These are phyloP conservation scores for Westerdykella aurantiaca DNA, from an alignment of 2,329 filamentous ascomycete species.

Conservation along the genomic window DNA sequence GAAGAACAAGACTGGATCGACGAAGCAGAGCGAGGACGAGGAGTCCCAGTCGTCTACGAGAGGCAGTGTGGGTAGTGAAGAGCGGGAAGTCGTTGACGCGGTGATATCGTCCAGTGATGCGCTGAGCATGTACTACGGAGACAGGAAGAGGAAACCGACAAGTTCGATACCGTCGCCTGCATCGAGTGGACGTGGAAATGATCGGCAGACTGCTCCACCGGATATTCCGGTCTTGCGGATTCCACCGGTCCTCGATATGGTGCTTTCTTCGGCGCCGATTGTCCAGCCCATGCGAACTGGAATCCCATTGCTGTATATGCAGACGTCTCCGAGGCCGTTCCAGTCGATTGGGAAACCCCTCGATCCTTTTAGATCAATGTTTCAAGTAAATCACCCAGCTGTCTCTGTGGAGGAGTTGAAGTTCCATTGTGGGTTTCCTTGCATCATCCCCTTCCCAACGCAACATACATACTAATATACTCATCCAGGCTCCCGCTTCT, in stretches of 20 bases:
- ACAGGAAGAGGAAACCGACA: conserved; percentile 3
- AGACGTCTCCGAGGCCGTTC: conserved; percentile 10
- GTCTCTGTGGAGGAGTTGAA: conserved; percentile 33
- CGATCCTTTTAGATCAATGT: conserved; percentile 35
- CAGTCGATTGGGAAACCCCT: conserved; percentile 26
- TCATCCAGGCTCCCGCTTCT: conserved; percentile 18
- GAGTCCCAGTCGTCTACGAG: conserved; percentile 11
- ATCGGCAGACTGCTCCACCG: neutral
- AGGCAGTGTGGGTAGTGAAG: conserved; percentile 10
- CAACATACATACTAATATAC: conserved; percentile 2
- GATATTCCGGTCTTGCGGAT: conserved; percentile 6
- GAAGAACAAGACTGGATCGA: conserved; percentile 3
- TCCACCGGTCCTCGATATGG: conserved; percentile 7
- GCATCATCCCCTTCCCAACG: neutral
- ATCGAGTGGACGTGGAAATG: conserved; percentile 1
- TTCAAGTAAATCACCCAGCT: conserved; percentile 20
- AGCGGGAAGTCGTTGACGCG: conserved; percentile 4
- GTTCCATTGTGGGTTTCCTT: conserved; percentile 22
- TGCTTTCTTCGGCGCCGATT: conserved; percentile 18
- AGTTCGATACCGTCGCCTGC: conserved; percentile 6
- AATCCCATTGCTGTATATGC: conserved; percentile 18
- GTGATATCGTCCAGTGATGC: conserved; percentile 9
- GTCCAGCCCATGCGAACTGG: conserved; percentile 13
- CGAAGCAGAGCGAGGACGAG: conserved; percentile 12
- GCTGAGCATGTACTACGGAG: conserved; percentile 4